Conservation (phyloP, 2,329 filamentous ascomycete genomes). For the Verticillium alfalfae region DNA sequence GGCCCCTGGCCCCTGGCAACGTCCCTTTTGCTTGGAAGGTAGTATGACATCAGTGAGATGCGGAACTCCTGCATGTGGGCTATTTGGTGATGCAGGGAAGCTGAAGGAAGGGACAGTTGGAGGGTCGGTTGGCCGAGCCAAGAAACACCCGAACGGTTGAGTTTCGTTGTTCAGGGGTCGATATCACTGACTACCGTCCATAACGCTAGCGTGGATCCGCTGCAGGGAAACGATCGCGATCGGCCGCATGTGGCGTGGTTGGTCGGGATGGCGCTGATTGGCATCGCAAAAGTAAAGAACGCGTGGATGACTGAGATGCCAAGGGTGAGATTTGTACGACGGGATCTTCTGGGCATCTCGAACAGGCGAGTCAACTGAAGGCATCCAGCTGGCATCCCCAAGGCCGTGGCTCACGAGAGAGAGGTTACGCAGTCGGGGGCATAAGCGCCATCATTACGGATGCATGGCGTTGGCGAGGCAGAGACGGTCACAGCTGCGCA, state of each 20-base stretch:
- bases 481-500: not conserved
- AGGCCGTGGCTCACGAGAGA: not conserved
- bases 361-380: not conserved
- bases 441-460: not conserved
- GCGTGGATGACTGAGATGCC: not conserved
- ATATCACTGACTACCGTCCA: not conserved
- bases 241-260: not conserved
- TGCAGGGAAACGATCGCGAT: not conserved
- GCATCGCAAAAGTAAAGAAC: not conserved
- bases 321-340: not conserved
- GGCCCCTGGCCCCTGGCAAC: too few species aligned
- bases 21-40: too few species aligned
- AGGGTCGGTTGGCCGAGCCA: not conserved
- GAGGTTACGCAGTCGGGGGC: not conserved
- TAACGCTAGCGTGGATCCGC: slow-evolving; percentile 1
- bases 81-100: not conserved
- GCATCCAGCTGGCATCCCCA: not conserved
- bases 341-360: not conserved
- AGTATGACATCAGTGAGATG: not conserved
- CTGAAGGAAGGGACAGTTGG: not conserved
- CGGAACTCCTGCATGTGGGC: not conserved
- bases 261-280: not conserved
- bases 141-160: not conserved
- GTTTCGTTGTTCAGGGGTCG: not conserved
- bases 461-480: not conserved